Conservation (phyloP, 2,329 filamentous ascomycete species). For the Colletotrichum sp. region DNA sequence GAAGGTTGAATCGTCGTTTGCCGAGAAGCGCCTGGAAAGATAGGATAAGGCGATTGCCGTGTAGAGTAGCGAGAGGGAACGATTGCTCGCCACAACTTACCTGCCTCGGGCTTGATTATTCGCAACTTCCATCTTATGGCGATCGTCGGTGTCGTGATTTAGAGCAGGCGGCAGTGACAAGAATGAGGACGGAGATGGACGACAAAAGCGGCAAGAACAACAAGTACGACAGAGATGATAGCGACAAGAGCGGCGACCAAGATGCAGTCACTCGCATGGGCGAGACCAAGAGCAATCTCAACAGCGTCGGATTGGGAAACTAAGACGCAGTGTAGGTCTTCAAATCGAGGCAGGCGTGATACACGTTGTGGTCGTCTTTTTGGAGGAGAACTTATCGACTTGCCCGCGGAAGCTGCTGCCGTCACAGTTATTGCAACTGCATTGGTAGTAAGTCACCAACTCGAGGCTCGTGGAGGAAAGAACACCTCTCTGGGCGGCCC, state of each 20-base stretch:
- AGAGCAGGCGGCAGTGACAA: not conserved
- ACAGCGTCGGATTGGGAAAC: not conserved
- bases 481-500: not conserved
- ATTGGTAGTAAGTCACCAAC: not conserved
- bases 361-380: not conserved
- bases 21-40: not conserved
- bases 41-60: rapidly evolving
- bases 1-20: no score
- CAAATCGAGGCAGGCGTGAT: not conserved
- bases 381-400: not conserved
- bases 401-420: not conserved
- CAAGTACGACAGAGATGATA: not conserved
- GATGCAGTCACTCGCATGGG: no score
- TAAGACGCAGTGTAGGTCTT: no score
- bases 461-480: not conserved
- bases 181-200: no score
- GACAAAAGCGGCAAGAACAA: no score
- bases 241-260: not conserved
- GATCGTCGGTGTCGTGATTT: not conserved
- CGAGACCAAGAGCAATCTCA: not conserved
- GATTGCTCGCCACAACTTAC: not conserved
- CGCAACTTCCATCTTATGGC: not conserved
- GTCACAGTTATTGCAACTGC: not conserved
- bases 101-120: not conserved
- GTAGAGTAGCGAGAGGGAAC: rapidly evolving